A percentile compares a stretch with the other conserved stretches of the same genome.
Conservation (phyloP, 352 stramenopile species). For the Globisporangium parvum region DNA sequence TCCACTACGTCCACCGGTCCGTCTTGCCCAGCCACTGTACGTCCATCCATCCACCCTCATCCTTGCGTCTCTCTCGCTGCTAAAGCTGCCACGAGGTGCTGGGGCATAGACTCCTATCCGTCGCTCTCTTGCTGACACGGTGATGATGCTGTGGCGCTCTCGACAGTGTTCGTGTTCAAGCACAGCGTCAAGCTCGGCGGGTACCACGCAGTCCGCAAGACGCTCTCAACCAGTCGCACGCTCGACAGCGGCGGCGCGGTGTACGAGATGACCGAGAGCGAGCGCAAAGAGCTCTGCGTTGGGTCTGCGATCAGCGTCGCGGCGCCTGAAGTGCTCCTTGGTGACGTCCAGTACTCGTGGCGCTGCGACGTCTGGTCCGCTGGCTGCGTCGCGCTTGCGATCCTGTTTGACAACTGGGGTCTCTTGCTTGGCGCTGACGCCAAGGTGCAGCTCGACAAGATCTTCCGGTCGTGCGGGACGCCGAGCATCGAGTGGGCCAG, state of each 20-base stretch:
- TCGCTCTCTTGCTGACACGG: neutral
- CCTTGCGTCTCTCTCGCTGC: neutral
- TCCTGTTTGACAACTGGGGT: conserved; percentile 59
- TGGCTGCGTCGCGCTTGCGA: conserved; percentile 54
- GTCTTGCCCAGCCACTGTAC: conserved; percentile 55
- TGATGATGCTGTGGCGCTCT: neutral
- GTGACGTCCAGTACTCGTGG: conserved; percentile 62
- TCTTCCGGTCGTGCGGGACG: conserved; percentile 75
- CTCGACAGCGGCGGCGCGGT: conserved; percentile 26
- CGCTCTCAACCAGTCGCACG: conserved; percentile 19
- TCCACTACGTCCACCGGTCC: conserved; percentile 72
- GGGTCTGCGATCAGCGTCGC: conserved; percentile 60
- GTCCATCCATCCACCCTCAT: conserved; percentile 1
- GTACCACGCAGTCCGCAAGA: conserved; percentile 64
- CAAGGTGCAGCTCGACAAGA: conserved; percentile 67
- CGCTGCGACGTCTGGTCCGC: conserved; percentile 71
- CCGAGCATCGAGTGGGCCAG: conserved; percentile 47
- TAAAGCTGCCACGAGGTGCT: neutral
- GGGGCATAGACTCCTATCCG: neutral
- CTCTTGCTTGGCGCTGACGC: conserved; percentile 58
- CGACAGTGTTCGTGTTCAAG: conserved; percentile 57
- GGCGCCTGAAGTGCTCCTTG: conserved; percentile 70
- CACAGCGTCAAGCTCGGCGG: conserved; percentile 61
- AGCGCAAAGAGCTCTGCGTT: conserved; percentile 70
- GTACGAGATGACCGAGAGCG: conserved; percentile 66